Conservation (phyloP, 2,329 filamentous ascomycete genomes). For the Aspergillus piperis region DNA sequence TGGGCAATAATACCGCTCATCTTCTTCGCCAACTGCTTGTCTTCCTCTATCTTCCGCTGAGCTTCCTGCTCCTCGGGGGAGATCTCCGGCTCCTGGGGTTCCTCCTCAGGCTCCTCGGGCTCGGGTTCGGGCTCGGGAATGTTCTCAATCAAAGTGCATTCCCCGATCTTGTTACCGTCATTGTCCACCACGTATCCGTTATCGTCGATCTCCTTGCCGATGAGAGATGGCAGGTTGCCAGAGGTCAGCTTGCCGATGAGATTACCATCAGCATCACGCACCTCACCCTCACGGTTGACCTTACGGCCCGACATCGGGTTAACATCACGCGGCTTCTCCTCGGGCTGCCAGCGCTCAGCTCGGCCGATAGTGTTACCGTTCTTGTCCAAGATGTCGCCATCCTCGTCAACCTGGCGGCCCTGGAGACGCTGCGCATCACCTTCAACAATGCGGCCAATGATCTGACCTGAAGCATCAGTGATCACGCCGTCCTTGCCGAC, state of each 20-base stretch:
- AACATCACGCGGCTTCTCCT: slow-evolving; percentile 56
- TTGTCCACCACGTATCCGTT: slow-evolving; percentile 59
- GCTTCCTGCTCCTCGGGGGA: slow-evolving; percentile 53
- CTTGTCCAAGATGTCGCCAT: slow-evolving; percentile 69
- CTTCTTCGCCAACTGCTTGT: slow-evolving; percentile 74
- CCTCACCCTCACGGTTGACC: slow-evolving; percentile 55
- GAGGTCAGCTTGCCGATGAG: slow-evolving; percentile 49
- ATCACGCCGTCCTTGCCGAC: slow-evolving; percentile 62
- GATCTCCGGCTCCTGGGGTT: slow-evolving; percentile 35
- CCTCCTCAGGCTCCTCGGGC: slow-evolving; percentile 23
- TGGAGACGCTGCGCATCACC: slow-evolving; percentile 65
- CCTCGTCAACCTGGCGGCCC: slow-evolving; percentile 67
- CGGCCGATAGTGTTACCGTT: slow-evolving; percentile 67
- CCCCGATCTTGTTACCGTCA: slow-evolving; percentile 65
- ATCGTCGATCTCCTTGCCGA: slow-evolving; percentile 49
- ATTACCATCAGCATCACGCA: slow-evolving; percentile 49
- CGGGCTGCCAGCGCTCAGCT: slow-evolving; percentile 68
- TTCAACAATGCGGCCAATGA: slow-evolving; percentile 60
- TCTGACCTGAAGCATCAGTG: slow-evolving; percentile 43
- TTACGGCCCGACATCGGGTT: slow-evolving; percentile 60
- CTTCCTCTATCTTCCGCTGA: slow-evolving; percentile 63
- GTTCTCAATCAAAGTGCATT: slow-evolving; percentile 63
- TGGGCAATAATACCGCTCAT: slow-evolving; percentile 73
- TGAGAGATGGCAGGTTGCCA: slow-evolving; percentile 44
- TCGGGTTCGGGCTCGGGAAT: slow-evolving; percentile 44